Base-by-base conservation (phyloP, 441 rosid species). In the Cnidoscolus chayamansa region DNA sequence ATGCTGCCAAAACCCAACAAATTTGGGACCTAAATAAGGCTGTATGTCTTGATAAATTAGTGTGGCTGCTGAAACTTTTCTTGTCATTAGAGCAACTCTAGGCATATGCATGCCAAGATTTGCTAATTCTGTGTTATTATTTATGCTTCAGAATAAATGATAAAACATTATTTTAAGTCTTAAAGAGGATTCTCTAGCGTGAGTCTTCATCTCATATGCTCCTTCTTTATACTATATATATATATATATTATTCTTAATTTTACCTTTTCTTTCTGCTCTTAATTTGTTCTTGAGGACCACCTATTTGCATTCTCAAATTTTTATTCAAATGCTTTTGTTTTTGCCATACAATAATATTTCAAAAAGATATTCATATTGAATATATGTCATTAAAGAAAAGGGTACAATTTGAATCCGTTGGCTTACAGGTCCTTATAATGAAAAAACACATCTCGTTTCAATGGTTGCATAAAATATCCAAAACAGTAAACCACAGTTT, bases 61-160 rank as follows among this genome's bases (percentile, higher is more conserved):
- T 58, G 68, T 55, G 68, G 65, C 49, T 59, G 40, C 48, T 62
- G 63, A 31, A 76, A 73, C 76, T 60, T 75, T 78, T 48, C 19
- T 64, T 58, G 66, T 78, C 49, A 54, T 66, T 70, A 63, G 49
- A 68, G 78, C 74, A 74, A 72, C 84, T 79, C 80, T 68, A 78
- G 77, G 77, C 83, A 77, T 77, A 87, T 73, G 87, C 87, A 72
- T 84, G 78, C 77, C 80, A 81, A 71, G 79, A 71, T 78, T 71
- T 82, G 88, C 78, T 76, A 66, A 63, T 72, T 77, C 74, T 68
- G 40, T 77, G 76, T 74, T 81, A 72, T 81, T 78, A 78, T 81
- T 82, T 73, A 63, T 76, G 78, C 10, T 74, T 79, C 63, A 76
- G 78, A 84, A 82, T 81, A 78, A 84, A 76, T 79, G 67, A 45